phyloP scores from a whole-genome alignment of 306 rosid genomes.

The Inga oerstediana region DNA sequence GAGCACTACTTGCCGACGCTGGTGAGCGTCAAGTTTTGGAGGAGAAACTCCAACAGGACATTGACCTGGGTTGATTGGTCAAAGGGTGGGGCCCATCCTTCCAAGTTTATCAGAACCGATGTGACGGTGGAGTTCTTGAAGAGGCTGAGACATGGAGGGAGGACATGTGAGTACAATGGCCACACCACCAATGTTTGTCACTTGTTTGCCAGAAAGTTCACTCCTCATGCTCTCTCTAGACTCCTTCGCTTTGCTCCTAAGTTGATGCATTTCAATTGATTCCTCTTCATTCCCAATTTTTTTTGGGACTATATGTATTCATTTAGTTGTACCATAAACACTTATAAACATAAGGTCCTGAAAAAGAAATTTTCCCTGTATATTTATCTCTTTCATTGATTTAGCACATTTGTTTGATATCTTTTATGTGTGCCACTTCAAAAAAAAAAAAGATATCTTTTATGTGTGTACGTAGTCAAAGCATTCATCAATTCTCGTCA shows the following conservation, averaged over 20 bases:
- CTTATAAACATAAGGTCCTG: neutral
- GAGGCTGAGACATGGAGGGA: conserved; percentile 47
- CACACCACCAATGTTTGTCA: conserved; percentile 41
- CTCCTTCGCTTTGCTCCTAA: conserved; percentile 57
- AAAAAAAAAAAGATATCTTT: neutral
- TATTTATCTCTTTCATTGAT: neutral
- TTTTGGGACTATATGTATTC: neutral
- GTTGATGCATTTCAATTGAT: conserved; percentile 57
- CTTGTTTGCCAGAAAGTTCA: conserved; percentile 75
- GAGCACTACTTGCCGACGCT: conserved; percentile 71
- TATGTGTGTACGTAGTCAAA: neutral
- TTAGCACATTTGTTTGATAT: neutral
- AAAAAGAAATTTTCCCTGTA: neutral
- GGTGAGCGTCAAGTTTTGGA: conserved; percentile 42
- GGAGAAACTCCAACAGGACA: conserved; percentile 56
- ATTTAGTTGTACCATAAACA: neutral
- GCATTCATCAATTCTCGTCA: neutral
- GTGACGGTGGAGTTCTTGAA: conserved; percentile 47
- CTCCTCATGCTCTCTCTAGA: conserved; percentile 48
- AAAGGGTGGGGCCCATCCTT: conserved; percentile 64
- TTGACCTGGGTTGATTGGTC: conserved; percentile 83
- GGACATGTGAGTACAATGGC: conserved; percentile 55
- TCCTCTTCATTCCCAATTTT: neutral
- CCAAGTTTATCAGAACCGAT: conserved; percentile 37
- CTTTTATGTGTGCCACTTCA: neutral